phyloP scores from a whole-genome alignment of 768 basidiomycete species.

The Suillus cothurnatus region DNA sequence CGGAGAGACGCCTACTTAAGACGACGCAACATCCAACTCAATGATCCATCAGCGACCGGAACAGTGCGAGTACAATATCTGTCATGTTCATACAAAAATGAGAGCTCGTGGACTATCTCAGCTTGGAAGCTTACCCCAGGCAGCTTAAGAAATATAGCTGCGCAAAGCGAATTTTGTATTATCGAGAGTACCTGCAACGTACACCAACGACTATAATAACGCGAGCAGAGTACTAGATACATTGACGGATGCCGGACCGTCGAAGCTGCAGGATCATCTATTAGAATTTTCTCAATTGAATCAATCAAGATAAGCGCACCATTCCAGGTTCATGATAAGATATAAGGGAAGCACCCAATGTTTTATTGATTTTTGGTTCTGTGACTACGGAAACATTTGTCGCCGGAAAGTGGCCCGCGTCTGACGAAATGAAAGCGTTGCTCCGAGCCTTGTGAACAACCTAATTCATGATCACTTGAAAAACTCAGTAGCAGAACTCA shows the following conservation, averaged over 20 bases:
- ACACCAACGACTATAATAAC: not conserved
- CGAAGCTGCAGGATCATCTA: not conserved
- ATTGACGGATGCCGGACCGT: not conserved
- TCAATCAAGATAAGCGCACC: conserved; percentile 6
- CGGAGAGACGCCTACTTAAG: conserved; percentile 1
- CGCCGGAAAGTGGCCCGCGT: no score
- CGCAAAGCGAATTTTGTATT: not conserved
- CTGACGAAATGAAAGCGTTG: no score
- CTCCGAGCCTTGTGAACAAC: no score
- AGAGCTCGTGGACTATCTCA: conserved; percentile 2
- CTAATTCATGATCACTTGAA: not conserved
- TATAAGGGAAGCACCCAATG: not conserved
- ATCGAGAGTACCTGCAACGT: not conserved
- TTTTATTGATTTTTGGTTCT: not conserved
- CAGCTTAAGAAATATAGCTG: not conserved
- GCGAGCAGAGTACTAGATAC: not conserved
- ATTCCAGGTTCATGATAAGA: conserved; percentile 1
- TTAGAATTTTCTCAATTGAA: not conserved
- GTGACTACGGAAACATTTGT: not conserved
- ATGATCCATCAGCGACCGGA: conserved; percentile 3
- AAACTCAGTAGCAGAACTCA: not conserved
- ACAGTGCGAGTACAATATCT: conserved; percentile 2
- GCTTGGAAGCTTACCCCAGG: conserved; percentile 5
- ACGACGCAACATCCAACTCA: not conserved
- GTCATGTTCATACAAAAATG: not conserved